Base-by-base conservation (phyloP, 768 basidiomycete genomes). In the Boletales sp. region DNA sequence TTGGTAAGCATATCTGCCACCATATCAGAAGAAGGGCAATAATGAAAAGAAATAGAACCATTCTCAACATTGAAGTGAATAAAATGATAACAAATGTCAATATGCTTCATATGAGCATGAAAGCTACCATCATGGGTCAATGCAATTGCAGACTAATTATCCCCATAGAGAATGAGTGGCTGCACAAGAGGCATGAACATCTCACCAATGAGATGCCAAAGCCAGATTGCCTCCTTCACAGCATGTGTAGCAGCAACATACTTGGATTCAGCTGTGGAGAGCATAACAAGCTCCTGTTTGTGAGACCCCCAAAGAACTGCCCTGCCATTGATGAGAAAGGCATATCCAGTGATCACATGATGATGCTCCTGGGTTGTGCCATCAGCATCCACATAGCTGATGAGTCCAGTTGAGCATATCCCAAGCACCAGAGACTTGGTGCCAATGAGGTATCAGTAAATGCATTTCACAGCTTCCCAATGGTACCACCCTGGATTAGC, bases 371-470 rank as follows among this genome's bases (percentile, higher is more conserved):
- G 52, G 7, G 45, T 15, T 0, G 43, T 15, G 1, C 52, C 38
- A 37, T 56, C 35, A 5, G 42, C n/a, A 15, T 56, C 37, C 0
- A 35, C 21, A 30, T 49, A 56, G 1, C 52, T 29, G 4, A 35
- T 13, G 1, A 56, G 34, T 3, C 48, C 44, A 4, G 14, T 2
- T 4, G 5, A 18, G 9, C 36, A 13, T 3, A 39, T 43, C 0
- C 43, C 50, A 0, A 56, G 45, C 2, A 13, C 1, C 2, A n/a
- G 24, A 1, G 5, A 12, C 34, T 47, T 50, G 0, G 47, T 64
- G 0, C 55, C 47, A 0, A 43, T 4, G 0, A 65, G 56, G 13
- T 65, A 65, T 0, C 15, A 0, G 3, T 60, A 49, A 2, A 65
- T 51, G 3, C 21, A 8, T 15, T 50, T 44, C 12, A 50, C 32